Percentiles rank a stretch among this genome's conserved stretches.
phyloP scores from a whole-genome alignment of 1,139 yeast species.

The Protomyces pachydermus region DNA sequence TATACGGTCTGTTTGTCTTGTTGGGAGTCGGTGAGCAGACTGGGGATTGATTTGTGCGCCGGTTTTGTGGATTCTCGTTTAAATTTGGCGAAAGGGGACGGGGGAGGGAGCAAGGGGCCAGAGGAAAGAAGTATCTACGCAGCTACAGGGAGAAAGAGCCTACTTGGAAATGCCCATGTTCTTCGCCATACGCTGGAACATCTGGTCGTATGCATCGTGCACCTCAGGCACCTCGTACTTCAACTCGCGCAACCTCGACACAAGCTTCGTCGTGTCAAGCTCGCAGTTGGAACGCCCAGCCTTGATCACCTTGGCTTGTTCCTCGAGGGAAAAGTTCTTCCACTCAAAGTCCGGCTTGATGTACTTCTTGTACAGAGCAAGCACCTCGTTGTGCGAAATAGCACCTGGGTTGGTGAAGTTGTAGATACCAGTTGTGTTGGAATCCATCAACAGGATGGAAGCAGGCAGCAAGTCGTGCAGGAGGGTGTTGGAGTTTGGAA shows the following conservation, averaged over 20 bases:
- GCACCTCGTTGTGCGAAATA: constrained; percentile 25
- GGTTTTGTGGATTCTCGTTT: no score
- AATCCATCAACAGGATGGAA: constrained; percentile 10
- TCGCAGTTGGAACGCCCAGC: constrained; percentile 28
- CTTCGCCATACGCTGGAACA: constrained; percentile 20
- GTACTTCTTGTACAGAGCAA: constrained; percentile 24
- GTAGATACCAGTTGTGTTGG: constrained; percentile 23
- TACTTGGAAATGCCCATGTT: not conserved
- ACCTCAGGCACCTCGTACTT: constrained; percentile 18
- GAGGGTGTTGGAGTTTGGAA: constrained; percentile 26
- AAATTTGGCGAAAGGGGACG: no score
- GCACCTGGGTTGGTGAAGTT: constrained; percentile 27
- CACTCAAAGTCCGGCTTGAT: constrained; percentile 24
- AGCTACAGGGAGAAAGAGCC: not conserved
- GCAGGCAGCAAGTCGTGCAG: constrained; percentile 23
- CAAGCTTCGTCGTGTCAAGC: constrained; percentile 39
- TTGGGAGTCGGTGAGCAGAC: not conserved
- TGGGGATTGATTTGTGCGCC: not conserved
- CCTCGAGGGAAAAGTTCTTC: constrained; percentile 26
- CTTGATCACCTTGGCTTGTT: constrained; percentile 27
- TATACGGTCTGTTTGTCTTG: no score
- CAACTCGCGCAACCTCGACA: constrained; percentile 41
- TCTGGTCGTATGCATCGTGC: constrained; percentile 16
- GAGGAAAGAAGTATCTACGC: no score
- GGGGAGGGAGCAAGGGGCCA: no score